Base-by-base conservation (phyloP, 345 rosid genomes). In the Acer campestre region DNA sequence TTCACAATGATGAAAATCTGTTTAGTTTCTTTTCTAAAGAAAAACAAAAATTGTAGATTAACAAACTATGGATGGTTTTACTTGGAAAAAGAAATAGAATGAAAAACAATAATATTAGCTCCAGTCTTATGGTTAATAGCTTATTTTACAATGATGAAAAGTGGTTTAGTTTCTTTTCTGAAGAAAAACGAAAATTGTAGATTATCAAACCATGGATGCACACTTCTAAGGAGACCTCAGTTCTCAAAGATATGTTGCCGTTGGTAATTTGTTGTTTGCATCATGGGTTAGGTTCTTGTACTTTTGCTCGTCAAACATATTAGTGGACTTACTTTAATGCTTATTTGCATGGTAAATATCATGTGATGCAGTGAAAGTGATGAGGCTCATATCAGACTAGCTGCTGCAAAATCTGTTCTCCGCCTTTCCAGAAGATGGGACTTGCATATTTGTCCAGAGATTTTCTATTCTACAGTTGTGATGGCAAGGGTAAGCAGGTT, bases 351-450 rank as follows among this genome's bases (percentile, higher is more conserved):
- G 61, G 29, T 76, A 20, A 56, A 77, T 61, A 56, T 82, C 55
- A 20, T 88, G 58, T 65, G 67, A 68, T 83, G 84, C 90, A 93
- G 98, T 76, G 89, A 79, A 80, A 79, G 73, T 17, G 87, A 85
- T 55, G 78, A 82, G 75, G 84, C 81, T 75, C 77, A 86, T 72
- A 62, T 89, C 56, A 90, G 94, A 88, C 77, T 93, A 78, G 94
- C 94, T 81, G 94, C 97, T 70, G 92, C 99, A 78, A 93, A 93
- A 86, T 88, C 97, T 77, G 87, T 95, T 80, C 89, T 95, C 70
- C 89, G 68, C 74, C 94, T 95, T 74, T 90, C 98, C 67, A 90
- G 91, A 82, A 95, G 88, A 90, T 95, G 95, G 98, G 96, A 95
- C 92, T 84, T 92, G 68, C 89, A 90, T 82, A 87, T 95, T 77